Base-by-base conservation (phyloP, 139 green algal species). In the Tetratostichococcus sp. region DNA sequence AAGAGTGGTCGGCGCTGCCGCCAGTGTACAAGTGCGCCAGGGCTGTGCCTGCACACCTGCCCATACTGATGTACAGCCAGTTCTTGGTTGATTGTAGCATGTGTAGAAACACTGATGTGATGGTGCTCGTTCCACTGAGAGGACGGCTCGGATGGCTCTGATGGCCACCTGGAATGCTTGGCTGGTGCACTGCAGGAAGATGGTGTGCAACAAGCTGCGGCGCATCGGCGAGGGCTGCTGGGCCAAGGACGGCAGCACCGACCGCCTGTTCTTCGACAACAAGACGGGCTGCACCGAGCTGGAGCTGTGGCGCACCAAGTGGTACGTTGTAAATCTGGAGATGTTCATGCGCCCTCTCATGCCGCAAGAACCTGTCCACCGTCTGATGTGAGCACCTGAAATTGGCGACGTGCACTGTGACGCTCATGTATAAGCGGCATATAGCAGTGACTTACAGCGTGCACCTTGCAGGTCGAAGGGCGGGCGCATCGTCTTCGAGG, bases 221-320 rank as follows among this genome's bases (percentile, higher is more conserved):
- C 77, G 75, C n/a, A 85, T 89, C 33, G 83, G 80, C 8, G 31
- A 76, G 67, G 82, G 79, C 30, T 58, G 43, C 34, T 87, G 75
- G 79, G 58, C 67, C 22, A 28, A 35, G 30, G 76, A 82, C 28
- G 71, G 70, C 39, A 57, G 39, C 19, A 84, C 75, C 71, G 34
- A 72, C 11, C 65, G 50, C 28, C 31, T 77, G 33, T 30, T 31
- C 59, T 62, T 35, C 5, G 30, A 65, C 34, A 66, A 1, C 62
- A 33, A 22, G 42, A 1, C 17, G 11, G 23, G 14, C 58, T 66
- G 73, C 65, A 69, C 43, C 22, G 43, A 59, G 0, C 76, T 88
- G 68, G 82, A 89, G 80, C 75, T 89, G 32, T 89, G 78, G 74
- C 71, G 82, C 30, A 86, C 69, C 43, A 85, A 86, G 73, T 66